Base-by-base conservation (phyloP, 495 filamentous ascomycete species). In the Podospora australis region DNA sequence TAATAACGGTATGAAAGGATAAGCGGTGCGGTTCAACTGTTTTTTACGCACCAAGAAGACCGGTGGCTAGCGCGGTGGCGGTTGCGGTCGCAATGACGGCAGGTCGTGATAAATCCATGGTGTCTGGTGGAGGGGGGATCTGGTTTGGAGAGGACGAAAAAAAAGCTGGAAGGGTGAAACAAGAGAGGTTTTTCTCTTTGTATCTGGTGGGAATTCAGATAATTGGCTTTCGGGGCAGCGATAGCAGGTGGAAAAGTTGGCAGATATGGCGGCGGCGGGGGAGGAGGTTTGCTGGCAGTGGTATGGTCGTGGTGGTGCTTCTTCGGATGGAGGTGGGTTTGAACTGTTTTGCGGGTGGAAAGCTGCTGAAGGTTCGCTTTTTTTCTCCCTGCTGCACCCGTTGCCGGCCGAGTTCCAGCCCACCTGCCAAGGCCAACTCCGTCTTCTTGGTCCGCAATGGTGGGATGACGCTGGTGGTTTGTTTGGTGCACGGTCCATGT, bases 71-170 rank as follows among this genome's bases (percentile, higher is more conserved):
- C 17, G 83, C 84, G n/a, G n/a, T n/a, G n/a, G n/a, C n/a, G n/a
- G n/a, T n/a, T 66, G 86, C 88, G 54, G 82, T 78, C 55, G 84
- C 76, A 67, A 92, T 73, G 46, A 83, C 88, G 41, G 83, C 80
- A 44, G 86, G 78, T 58, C 80, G 72, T 55, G 81, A 72, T 74
- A 52, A 80, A 81, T 43, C 40, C 40, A 50, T 57, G 68, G 70
- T 74, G 16, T 23, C 23, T 35, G 8, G 21, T n/a, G 20, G 9
- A 22, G 21, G 28, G 36, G 13, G 20, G 19, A n/a, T n/a, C n/a
- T n/a, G n/a, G n/a, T n/a, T n/a, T n/a, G n/a, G n/a, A n/a, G n/a
- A n/a, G n/a, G n/a, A n/a, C n/a, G n/a, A n/a, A n/a, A n/a, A n/a
- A n/a, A n/a, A n/a, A n/a, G n/a, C n/a, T n/a, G n/a, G n/a, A n/a